Evolutionary conservation across 169 alveolate species (phyloP).

Genomic region (Babesia ovata): DNA sequence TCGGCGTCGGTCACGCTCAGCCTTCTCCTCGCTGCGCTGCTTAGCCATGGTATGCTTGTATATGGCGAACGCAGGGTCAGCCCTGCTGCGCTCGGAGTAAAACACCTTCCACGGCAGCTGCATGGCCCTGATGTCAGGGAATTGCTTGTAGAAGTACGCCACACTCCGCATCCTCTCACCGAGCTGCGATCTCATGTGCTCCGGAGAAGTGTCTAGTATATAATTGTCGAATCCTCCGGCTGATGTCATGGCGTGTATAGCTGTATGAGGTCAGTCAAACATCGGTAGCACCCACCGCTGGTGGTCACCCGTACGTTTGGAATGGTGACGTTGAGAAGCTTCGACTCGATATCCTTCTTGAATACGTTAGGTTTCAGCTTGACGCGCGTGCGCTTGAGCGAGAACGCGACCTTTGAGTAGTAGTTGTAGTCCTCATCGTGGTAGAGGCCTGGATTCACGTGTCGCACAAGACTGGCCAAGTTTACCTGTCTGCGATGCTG

Average conservation of each 20-base stretch:
- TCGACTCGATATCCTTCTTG: conserved; percentile 75
- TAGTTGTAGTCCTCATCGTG: conserved; percentile 87
- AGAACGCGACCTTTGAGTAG: conserved; percentile 80
- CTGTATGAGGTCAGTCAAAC: not conserved
- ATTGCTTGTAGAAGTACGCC: conserved; percentile 77
- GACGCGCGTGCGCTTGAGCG: conserved; percentile 77
- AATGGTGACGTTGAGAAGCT: conserved; percentile 75
- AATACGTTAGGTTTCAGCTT: conserved; percentile 79
- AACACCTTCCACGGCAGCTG: conserved; percentile 78
- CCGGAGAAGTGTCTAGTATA: conserved; percentile 84
- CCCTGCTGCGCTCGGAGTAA: conserved; percentile 65
- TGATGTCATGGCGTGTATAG: conserved; percentile 86
- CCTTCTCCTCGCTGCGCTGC: conserved; percentile 55
- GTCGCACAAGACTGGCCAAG: not conserved
- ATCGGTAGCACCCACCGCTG: conserved; percentile 44
- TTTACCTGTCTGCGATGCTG: conserved; percentile 85
- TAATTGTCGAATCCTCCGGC: conserved; percentile 88
- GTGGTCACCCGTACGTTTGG: conserved; percentile 83
- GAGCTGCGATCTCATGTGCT: conserved; percentile 83
- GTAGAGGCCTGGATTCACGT: conserved; percentile 67
- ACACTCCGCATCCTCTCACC: conserved; percentile 84
- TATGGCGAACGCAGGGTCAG: conserved; percentile 71
- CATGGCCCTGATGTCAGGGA: conserved; percentile 56
- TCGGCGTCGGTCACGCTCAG: conserved; percentile 49
- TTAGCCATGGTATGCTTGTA: conserved; percentile 72